Evolutionary conservation across 2,329 filamentous ascomycete species (phyloP), one percentile per base, ranked within the genome.

Genomic region (Coniella lustricola): DNA sequence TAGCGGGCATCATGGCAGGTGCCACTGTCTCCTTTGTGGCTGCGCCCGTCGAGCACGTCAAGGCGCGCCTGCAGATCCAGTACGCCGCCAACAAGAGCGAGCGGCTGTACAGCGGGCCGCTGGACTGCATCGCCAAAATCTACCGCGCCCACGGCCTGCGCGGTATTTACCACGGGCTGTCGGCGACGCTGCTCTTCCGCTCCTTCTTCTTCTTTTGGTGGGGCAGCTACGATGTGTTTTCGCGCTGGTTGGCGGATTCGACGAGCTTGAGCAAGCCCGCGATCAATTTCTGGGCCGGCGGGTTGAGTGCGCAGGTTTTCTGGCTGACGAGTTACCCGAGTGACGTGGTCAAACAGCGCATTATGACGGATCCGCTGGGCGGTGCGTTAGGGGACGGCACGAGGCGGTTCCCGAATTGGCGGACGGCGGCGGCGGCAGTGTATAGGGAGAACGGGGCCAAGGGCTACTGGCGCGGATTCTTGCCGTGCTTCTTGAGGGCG

Each of bases 171-270:
- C 90, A 89, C 62, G 93, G 93, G 0, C 76, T 98, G 12, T 73
- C 69, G 33, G 87, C 93, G 1, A 97, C 93, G 0, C 72, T 97
- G 42, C 67, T 97, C 41, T 97, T 97, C 71, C 80, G 93, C 16
- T 81, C 82, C 13, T 95, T 91, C 70, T 98, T 98, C 75, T 96
- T 95, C 76, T 93, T 85, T 72, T 97, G 90, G 90, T 98, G 93
- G 93, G 83, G 84, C n/a, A 86, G 82, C 52, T 98, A 98, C 71
- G 91, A 96, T 60, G 58, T 95, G 25, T 77, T 97, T 57, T 87
- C 87, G 4, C 75, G 80, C 18, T 69, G 75, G 51, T 71, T 97
- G 62, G 72, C 78, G 47, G 67, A 78, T 16, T 72, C 81, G 58
- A 95, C 90, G 2, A 67, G 58, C 12, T 70, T 96, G 46, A 85